A percentile compares a stretch with the other conserved stretches of the same genome.
phyloP scores from a whole-genome alignment of 352 stramenopile genomes.

The Aphanomyces astaci region DNA sequence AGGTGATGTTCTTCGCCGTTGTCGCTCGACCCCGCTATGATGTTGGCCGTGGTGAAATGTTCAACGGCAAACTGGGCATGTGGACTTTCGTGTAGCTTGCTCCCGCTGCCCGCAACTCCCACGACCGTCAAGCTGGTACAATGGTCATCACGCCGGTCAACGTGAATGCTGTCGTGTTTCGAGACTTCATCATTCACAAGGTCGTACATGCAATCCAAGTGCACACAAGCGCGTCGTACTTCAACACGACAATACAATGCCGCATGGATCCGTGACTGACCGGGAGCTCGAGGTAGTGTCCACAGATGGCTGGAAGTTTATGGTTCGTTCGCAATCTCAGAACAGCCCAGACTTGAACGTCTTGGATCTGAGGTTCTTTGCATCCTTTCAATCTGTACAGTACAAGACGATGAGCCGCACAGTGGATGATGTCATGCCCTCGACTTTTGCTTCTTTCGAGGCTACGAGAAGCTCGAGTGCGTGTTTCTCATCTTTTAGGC shows the following conservation, averaged over 20 bases:
- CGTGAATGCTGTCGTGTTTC: conserved; percentile 23
- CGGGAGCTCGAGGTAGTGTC: conserved; percentile 13
- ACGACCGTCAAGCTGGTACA: conserved; percentile 23
- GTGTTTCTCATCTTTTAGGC: too few species aligned
- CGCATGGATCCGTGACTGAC: conserved; percentile 21
- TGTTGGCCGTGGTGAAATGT: conserved; percentile 27
- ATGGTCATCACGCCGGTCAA: conserved; percentile 18
- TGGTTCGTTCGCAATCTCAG: conserved; percentile 21
- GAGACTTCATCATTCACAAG: conserved; percentile 22
- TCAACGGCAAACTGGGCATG: conserved; percentile 39
- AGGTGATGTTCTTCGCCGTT: conserved; percentile 40
- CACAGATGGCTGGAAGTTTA: conserved; percentile 26
- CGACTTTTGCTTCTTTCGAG: too few species aligned
- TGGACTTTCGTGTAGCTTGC: conserved; percentile 29
- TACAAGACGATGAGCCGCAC: too few species aligned
- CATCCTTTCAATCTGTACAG: too few species aligned
- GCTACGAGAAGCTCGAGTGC: too few species aligned
- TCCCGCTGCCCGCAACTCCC: conserved; percentile 14
- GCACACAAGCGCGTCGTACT: background rate
- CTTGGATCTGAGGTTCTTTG: too few species aligned
- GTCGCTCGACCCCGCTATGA: conserved; percentile 38
- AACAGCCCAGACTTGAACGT: conserved; percentile 32
- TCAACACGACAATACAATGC: conserved; percentile 29
- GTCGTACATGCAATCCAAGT: conserved; percentile 25
- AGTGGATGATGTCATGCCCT: too few species aligned